A percentile compares a stretch with the other conserved stretches of the same genome.
Evolutionary conservation across 2,329 filamentous ascomycete species (phyloP).

Genomic region (Aspergillus arachidicola): DNA sequence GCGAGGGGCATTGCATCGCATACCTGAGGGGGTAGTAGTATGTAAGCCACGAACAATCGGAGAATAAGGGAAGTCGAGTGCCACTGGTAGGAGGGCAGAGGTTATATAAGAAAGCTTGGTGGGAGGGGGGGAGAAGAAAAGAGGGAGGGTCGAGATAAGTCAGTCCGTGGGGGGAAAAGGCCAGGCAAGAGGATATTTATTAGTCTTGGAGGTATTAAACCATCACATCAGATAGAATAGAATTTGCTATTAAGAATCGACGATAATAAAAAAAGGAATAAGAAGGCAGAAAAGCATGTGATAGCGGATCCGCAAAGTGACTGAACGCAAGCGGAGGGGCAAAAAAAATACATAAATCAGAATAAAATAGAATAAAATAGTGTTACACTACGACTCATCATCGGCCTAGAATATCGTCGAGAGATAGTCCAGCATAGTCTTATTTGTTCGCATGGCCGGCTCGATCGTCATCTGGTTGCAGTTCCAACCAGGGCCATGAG

Average conservation of each 20-base stretch:
- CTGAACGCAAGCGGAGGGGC: constrained; percentile 6
- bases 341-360: too few species aligned
- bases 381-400: constrained; percentile 6
- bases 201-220: too few species aligned
- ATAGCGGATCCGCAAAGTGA: constrained; percentile 18
- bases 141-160: too few species aligned
- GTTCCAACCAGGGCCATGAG: too few species aligned
- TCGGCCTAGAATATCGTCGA: constrained; percentile 6
- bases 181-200: too few species aligned
- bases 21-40: neutral
- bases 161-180: too few species aligned
- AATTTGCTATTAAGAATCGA: too few species aligned
- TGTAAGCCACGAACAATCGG: neutral
- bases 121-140: neutral
- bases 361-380: too few species aligned
- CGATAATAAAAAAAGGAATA: neutral
- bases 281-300: constrained; percentile 22
- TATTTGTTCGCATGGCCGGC: constrained; percentile 1
- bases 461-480: constrained; percentile 4
- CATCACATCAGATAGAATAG: too few species aligned
- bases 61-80: neutral
- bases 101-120: neutral
- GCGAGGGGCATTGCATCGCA: neutral
- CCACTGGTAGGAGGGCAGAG: neutral
- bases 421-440: neutral